Conservation (phyloP, 345 rosid species). For the Limnanthes douglasii region DNA sequence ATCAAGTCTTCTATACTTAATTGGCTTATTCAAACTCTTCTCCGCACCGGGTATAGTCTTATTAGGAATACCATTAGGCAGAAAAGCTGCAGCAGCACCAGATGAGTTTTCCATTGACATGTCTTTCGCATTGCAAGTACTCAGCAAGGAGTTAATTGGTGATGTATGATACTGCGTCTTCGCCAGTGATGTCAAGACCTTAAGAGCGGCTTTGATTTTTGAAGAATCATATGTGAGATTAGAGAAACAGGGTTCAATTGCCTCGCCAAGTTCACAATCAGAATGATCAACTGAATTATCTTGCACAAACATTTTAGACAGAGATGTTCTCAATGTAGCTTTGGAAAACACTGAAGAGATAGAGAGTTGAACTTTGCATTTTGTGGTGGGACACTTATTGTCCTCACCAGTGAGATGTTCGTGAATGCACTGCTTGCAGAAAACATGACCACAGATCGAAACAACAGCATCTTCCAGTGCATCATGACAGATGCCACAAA, state of each 20-base stretch:
- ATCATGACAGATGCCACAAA: conserved; percentile 95
- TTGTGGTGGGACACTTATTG: conserved; percentile 42
- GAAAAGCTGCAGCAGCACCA: too few relatives aligned
- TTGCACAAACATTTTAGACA: too few relatives aligned
- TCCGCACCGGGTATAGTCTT: conserved; percentile 9
- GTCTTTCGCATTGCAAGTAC: conserved; percentile 10
- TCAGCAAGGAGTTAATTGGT: conserved; percentile 1
- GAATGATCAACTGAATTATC: conserved; percentile 13
- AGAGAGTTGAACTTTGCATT: conserved; percentile 48
- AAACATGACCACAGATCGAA: conserved; percentile 79
- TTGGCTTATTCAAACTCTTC: conserved; percentile 11
- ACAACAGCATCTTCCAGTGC: conserved; percentile 96
- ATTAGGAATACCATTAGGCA: too few relatives aligned
- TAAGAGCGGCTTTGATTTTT: conserved; percentile 81
- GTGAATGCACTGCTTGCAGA: conserved; percentile 81
- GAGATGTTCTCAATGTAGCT: conserved; percentile 21
- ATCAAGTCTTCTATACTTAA: conserved; percentile 81
- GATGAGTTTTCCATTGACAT: conserved; percentile 13
- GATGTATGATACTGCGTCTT: conserved; percentile 19
- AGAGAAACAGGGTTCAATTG: conserved; percentile 13
- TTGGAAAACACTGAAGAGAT: conserved; percentile 40
- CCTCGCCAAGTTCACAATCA: conserved; percentile 20
- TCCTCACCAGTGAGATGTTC: conserved; percentile 71
- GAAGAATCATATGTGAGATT: conserved; percentile 37
- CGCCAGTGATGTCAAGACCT: conserved; percentile 56